phyloP scores from a whole-genome alignment of 768 basidiomycete genomes.

The Termitomyces bulborhizus region DNA sequence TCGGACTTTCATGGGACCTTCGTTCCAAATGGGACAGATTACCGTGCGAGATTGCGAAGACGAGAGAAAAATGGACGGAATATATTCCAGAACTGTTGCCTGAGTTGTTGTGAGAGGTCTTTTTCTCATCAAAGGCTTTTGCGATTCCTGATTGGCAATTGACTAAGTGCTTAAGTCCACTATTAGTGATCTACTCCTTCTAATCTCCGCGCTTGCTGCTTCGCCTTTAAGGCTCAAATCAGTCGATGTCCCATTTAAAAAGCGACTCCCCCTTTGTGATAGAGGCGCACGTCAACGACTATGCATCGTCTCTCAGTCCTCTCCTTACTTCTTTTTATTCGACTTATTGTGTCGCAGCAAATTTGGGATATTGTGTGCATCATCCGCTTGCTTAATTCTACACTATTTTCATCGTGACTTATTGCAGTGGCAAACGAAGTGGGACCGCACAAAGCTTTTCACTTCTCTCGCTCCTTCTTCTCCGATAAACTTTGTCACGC shows the following conservation, averaged over 20 bases:
- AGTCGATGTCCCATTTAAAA: constrained; percentile 3
- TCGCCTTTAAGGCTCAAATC: neutral
- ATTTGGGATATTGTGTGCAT: constrained; percentile 17
- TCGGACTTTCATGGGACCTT: neutral
- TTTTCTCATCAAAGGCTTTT: neutral
- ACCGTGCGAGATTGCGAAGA: neutral
- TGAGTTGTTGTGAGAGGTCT: neutral
- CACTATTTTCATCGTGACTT: neutral
- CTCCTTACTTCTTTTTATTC: constrained; percentile 1
- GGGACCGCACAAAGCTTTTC: constrained; percentile 46
- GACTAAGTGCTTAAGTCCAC: neutral
- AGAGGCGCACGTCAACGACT: neutral
- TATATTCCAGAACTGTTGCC: neutral
- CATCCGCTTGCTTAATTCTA: neutral
- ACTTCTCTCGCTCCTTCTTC: constrained; percentile 38
- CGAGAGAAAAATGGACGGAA: neutral
- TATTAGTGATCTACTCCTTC: neutral
- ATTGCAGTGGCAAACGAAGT: constrained; percentile 53
- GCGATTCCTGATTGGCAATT: neutral
- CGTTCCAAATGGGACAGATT: neutral
- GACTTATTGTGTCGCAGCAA: constrained; percentile 14
- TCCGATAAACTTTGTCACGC: constrained; percentile 54
- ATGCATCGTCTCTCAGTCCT: constrained; percentile 6
- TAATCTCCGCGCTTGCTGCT: neutral
- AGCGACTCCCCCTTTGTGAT: neutral